A percentile compares a stretch with the other conserved stretches of the same genome.
Evolutionary conservation across 495 filamentous ascomycete species (phyloP).

Genomic region (Chaetomium fimeti): DNA sequence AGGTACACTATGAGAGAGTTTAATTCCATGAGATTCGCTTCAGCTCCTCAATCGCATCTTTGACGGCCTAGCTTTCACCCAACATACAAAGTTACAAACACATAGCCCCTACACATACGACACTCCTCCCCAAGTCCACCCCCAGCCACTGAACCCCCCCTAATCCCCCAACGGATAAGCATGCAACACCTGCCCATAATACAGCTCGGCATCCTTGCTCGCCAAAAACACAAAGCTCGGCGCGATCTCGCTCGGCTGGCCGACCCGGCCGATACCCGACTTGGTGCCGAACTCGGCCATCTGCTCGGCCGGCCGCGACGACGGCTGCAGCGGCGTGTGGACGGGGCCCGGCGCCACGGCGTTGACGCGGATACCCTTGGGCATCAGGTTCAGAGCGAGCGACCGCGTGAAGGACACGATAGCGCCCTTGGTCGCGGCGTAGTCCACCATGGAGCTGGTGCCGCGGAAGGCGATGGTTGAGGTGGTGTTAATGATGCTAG

Average conservation of each 20-base stretch:
- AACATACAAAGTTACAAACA: too few species aligned
- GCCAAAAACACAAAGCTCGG: conserved; percentile 63
- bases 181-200: conserved; percentile 57
- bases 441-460: conserved; percentile 56
- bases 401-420: conserved; percentile 59
- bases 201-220: conserved; percentile 53
- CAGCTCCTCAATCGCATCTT: too few species aligned
- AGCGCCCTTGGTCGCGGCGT: conserved; percentile 61
- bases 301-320: conserved; percentile 49
- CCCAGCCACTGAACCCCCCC: neutral
- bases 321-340: conserved; percentile 60
- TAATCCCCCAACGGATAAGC: conserved; percentile 35
- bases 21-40: too few species aligned
- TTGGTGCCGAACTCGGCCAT: conserved; percentile 55
- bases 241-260: conserved; percentile 62
- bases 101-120: too few species aligned
- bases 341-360: conserved; percentile 60
- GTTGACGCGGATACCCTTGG: conserved; percentile 64
- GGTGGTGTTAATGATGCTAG: conserved; percentile 63
- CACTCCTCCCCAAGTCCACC: too few species aligned
- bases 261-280: conserved; percentile 50
- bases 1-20: too few species aligned
- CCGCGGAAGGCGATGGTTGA: conserved; percentile 57
- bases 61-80: too few species aligned
- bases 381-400: conserved; percentile 53